phyloP scores from a whole-genome alignment of 345 rosid genomes.

The Bruguiera gymnorhiza region DNA sequence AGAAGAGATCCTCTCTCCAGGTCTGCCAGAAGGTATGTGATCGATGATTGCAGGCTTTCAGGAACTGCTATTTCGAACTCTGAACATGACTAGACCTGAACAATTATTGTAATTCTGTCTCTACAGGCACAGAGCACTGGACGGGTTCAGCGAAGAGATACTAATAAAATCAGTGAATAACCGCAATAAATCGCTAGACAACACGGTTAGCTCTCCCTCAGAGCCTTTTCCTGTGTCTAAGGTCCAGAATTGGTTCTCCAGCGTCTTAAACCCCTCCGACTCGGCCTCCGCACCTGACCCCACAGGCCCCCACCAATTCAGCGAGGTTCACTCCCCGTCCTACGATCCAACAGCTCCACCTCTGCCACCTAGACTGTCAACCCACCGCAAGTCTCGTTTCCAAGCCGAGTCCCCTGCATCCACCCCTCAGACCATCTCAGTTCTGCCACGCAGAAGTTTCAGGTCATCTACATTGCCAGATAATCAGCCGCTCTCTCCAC shows the following conservation, averaged over 20 bases:
- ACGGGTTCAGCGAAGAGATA: constrained; percentile 55
- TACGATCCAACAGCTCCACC: constrained; percentile 15
- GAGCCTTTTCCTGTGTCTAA: constrained; percentile 35
- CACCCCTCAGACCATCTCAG: constrained; percentile 22
- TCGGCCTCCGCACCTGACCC: constrained; percentile 5
- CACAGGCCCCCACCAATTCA: constrained; percentile 10
- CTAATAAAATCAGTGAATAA: constrained; percentile 39
- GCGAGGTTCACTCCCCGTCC: constrained; percentile 3
- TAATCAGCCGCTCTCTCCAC: constrained; percentile 42
- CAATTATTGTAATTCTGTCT: not conserved
- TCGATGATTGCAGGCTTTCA: no score
- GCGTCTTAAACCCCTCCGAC: constrained; percentile 32
- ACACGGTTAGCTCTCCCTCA: constrained; percentile 12
- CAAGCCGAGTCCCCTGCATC: constrained; percentile 28
- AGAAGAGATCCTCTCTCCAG: constrained; percentile 62
- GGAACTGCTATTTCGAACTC: not conserved
- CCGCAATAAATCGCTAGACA: constrained; percentile 39
- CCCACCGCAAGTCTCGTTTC: constrained; percentile 47
- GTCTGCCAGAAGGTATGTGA: constrained; percentile 61
- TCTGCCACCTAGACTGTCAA: constrained; percentile 44
- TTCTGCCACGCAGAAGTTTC: constrained; percentile 34
- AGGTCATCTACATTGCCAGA: constrained; percentile 24
- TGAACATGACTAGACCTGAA: not conserved
- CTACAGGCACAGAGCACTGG: constrained; percentile 45
- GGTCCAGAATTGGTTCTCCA: constrained; percentile 48